Base-by-base conservation (phyloP, 306 rosid genomes). In the Acmispon strigosus region DNA sequence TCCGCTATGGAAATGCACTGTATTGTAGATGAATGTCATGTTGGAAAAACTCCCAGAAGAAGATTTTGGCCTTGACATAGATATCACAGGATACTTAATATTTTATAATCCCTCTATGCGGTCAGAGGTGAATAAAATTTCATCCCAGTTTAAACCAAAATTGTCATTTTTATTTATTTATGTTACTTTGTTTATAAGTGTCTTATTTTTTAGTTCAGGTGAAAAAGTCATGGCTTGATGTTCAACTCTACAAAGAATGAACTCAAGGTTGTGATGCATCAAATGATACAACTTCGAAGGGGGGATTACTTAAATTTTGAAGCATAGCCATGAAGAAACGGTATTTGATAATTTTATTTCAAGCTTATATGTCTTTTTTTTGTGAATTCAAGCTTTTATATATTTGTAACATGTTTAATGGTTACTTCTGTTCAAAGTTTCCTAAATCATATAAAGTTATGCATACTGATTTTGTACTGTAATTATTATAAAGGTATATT, bases 151-250 rank as follows among this genome's bases (percentile, higher is more conserved):
- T 60, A 15, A 69, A 15, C 50, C 36, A n/a, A 10, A 8, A n/a
- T n/a, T n/a, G n/a, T n/a, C n/a, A n/a, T n/a, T n/a, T n/a, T n/a
- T n/a, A n/a, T n/a, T n/a, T n/a, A 34, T 29, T 58, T 47, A 51
- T 20, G 48, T 19, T 64, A 19, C 52, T 14, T 44, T 14, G n/a
- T n/a, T 81, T 52, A 32, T 73, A 18, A 3, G 37, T 14, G 41
- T 69, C 59, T 52, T 74, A 39, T 53, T 66, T 79, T 27, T 81
- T 57, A 49, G 55, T 66, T 63, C 83, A 92, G 97, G 92, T 92
- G 75, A 92, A 83, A 71, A 85, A 76, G 8, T 92, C 97, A 59
- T 78, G 96, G 92, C 89, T 92, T 72, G 85, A 92, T 51, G 94
- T 92, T 81, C 90, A 86, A 24, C 85, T 92, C 76, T 92, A 96